Base-by-base conservation (phyloP, 495 filamentous ascomycete species). In the Hyaloscypha bicolor region DNA sequence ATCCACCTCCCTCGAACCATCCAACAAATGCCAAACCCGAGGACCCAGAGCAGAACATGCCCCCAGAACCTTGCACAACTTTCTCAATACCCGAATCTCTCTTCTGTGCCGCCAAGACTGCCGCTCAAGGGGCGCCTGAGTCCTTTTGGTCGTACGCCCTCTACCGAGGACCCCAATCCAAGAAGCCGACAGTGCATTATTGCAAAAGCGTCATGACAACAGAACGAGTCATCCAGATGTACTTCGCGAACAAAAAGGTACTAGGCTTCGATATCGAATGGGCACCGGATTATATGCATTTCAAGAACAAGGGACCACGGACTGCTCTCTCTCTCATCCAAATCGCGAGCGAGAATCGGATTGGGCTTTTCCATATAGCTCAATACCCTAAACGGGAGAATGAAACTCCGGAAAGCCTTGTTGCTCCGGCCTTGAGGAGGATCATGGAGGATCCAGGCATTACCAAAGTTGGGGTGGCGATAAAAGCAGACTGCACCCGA, bases 201-300 rank as follows among this genome's bases (percentile, higher is more conserved):
- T 94, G 92, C 79, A 84, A 79, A 60, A 87, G 80, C 55, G 81
- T 79, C n/a, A 77, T 83, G 60, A 87, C 83, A 3, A 88, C 89
- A 3, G 91, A 97, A 73, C 76, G 79, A 12, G 82, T 92, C 2
- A 74, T 84, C 53, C 79, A 88, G 19, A 76, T 88, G 35, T 84
- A 90, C 45, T 94, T 97, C 68, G 74, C 88, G 48, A 65, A 86
- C 14, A 86, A 94, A 70, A 81, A 86, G 62, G 75, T 96, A 11
- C 74, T 97, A 45, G 91, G 92, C 9, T 92, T 97, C 68, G 93
- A 97, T 73, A 82, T 97, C 71, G 93, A 97, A 78, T 97, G 93
- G 93, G 78, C 82, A 67, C 67, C 83, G 22, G 76, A 84, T n/a
- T 77, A 84, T 21, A 76, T 67, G n/a, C 62, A 62, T 16, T 59